These are phyloP conservation scores for Marchantia polymorpha DNA, from an alignment of 225 moss, liverwort and hornwort species.

Conservation along the genomic window DNA sequence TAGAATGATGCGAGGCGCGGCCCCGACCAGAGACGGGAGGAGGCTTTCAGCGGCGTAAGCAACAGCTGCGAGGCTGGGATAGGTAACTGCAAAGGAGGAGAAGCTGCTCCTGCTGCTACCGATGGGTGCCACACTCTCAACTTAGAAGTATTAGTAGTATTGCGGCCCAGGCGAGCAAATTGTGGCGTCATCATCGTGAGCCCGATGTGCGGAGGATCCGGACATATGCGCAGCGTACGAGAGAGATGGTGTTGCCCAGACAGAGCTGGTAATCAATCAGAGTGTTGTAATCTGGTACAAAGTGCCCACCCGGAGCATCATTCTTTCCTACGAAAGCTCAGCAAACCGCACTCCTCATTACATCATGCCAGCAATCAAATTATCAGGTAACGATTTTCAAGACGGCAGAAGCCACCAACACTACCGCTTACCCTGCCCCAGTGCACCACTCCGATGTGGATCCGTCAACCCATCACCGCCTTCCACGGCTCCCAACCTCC, in stretches of 20 bases:
- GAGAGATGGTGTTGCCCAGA: neutral
- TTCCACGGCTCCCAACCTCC: neutral
- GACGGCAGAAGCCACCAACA: neutral
- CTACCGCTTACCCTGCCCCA: neutral
- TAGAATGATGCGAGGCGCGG: neutral
- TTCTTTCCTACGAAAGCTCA: neutral
- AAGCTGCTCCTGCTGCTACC: neutral
- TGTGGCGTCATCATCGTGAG: slow-evolving; percentile 14
- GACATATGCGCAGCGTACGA: neutral
- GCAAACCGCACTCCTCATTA: neutral
- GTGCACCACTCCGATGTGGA: too few species aligned
- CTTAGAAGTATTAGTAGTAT: slow-evolving; percentile 3
- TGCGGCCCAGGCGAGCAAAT: slow-evolving; percentile 7
- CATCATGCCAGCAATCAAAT: neutral
- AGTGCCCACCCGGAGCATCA: neutral
- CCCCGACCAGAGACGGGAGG: neutral
- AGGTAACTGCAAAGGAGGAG: neutral
- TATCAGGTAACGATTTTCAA: neutral
- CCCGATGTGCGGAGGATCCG: slow-evolving; percentile 9
- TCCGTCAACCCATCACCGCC: neutral
- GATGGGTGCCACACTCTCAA: neutral
- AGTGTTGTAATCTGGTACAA: neutral
- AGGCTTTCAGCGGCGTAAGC: neutral
- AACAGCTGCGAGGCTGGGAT: neutral
- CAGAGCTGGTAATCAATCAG: neutral